Conservation (phyloP, 805 yeast genomes). For the Metschnikowia gelsemii region DNA sequence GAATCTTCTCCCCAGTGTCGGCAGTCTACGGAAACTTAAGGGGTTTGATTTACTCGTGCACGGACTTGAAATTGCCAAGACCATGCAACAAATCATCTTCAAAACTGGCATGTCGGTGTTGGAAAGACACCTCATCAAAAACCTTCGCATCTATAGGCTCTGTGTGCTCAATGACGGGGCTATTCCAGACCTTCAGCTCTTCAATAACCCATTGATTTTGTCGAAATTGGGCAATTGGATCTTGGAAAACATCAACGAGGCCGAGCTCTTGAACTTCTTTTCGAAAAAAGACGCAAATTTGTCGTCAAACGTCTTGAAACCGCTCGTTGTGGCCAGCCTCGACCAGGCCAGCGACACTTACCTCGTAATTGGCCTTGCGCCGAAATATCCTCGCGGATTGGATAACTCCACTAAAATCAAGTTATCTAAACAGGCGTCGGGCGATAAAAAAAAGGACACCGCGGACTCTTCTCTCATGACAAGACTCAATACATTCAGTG, state of each 20-base stretch:
- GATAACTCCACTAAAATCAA: slow-evolving; percentile 37
- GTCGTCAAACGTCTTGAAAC: slow-evolving; percentile 47
- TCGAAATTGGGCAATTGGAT: slow-evolving; percentile 88
- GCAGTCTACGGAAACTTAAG: slow-evolving; percentile 30
- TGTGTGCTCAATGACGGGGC: slow-evolving; percentile 82
- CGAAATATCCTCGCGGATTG: slow-evolving; percentile 62
- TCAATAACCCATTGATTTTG: slow-evolving; percentile 82
- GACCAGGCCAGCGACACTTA: slow-evolving; percentile 74
- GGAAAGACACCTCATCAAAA: slow-evolving; percentile 77
- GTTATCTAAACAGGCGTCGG: slow-evolving; percentile 23
- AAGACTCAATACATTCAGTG: slow-evolving; percentile 77
- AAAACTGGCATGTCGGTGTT: slow-evolving; percentile 86
- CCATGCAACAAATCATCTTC: slow-evolving; percentile 78
- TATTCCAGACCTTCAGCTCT: slow-evolving; percentile 71
- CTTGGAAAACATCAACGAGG: slow-evolving; percentile 81
- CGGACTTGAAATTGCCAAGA: slow-evolving; percentile 84
- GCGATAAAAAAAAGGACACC: slow-evolving; percentile 19
- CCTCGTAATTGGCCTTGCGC: slow-evolving; percentile 85
- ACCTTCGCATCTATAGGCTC: slow-evolving; percentile 74
- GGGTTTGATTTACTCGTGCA: slow-evolving; percentile 55
- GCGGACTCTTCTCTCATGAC: slow-evolving; percentile 41
- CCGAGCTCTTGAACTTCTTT: slow-evolving; percentile 43
- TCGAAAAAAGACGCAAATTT: slow-evolving; percentile 32
- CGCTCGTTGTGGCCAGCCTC: slow-evolving; percentile 82
- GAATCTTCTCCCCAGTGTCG: slow-evolving; percentile 15